Conservation (phyloP, 768 basidiomycete species). For the Russula griseocarnosa region DNA sequence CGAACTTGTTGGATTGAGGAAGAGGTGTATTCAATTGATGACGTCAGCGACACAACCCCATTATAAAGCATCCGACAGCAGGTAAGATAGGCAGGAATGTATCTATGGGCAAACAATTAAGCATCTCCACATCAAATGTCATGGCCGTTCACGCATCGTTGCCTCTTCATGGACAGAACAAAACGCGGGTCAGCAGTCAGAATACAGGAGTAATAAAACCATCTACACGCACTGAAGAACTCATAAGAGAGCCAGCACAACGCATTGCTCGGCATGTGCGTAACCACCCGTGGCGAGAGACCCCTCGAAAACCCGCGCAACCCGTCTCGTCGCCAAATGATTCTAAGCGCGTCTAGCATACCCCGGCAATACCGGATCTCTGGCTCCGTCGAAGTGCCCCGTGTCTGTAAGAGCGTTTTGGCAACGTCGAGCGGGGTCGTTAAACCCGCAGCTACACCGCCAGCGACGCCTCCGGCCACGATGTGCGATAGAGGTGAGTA, state of each 20-base stretch:
- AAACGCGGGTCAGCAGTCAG: constrained; percentile 3
- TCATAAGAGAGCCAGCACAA: constrained; percentile 97
- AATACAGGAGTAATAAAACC: neutral
- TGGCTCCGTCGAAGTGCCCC: constrained; percentile 80
- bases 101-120: neutral
- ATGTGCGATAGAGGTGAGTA: constrained; percentile 96
- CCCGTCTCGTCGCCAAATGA: constrained; percentile 87
- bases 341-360: constrained; percentile 81
- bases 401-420: constrained; percentile 94
- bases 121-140: constrained; percentile 5
- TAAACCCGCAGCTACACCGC: constrained; percentile 90
- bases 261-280: constrained; percentile 95
- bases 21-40: neutral
- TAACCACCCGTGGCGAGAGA: constrained; percentile 85
- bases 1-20: neutral
- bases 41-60: neutral
- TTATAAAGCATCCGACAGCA: constrained; percentile 9
- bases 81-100: constrained; percentile 9
- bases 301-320: constrained; percentile 82
- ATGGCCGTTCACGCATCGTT: constrained; percentile 22
- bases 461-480: constrained; percentile 85
- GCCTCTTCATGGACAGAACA: constrained; percentile 13
- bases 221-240: constrained; percentile 84
- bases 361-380: constrained; percentile 82
- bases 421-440: constrained; percentile 97